Percentiles rank a stretch among this genome's conserved stretches.
Conservation (phyloP, 1,284 basidiomycete species). For the Ceratorhiza oryzae-sativae region DNA sequence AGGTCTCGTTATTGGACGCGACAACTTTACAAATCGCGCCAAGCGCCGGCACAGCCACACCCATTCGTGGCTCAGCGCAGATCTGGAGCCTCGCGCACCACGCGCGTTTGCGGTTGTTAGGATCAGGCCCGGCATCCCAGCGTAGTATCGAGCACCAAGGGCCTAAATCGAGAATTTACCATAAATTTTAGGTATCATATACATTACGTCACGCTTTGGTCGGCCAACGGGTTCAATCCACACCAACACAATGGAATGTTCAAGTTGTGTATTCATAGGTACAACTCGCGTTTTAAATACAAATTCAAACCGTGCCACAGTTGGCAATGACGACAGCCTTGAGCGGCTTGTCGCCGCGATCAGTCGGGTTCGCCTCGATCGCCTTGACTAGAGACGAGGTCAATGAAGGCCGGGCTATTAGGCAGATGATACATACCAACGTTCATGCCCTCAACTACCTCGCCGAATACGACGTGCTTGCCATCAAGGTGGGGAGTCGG, state of each 20-base stretch:
- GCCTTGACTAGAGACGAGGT: constrained; percentile 64
- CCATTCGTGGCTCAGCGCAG: background rate
- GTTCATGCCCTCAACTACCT: constrained; percentile 47
- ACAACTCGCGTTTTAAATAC: constrained; percentile 1
- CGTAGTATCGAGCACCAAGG: too few species aligned
- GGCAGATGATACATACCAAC: constrained; percentile 46
- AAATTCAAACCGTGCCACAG: constrained; percentile 65
- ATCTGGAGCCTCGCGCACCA: background rate
- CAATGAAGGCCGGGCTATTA: background rate
- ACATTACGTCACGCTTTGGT: background rate
- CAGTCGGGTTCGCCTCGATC: constrained; percentile 75
- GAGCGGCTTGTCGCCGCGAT: constrained; percentile 69
- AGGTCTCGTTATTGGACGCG: constrained; percentile 28
- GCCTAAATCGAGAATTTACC: too few species aligned
- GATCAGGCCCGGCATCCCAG: too few species aligned
- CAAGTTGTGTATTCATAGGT: background rate
- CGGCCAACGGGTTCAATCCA: background rate
- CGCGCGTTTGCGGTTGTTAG: background rate
- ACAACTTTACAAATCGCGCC: background rate
- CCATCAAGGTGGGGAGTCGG: constrained; percentile 57
- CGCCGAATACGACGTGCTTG: constrained; percentile 55
- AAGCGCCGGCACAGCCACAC: constrained; percentile 17
- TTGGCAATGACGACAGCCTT: constrained; percentile 71
- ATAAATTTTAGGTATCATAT: too few species aligned
- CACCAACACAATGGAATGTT: background rate